Evolutionary conservation across 306 rosid species (phyloP).

Genomic region (Gastrolobium bilobum): DNA sequence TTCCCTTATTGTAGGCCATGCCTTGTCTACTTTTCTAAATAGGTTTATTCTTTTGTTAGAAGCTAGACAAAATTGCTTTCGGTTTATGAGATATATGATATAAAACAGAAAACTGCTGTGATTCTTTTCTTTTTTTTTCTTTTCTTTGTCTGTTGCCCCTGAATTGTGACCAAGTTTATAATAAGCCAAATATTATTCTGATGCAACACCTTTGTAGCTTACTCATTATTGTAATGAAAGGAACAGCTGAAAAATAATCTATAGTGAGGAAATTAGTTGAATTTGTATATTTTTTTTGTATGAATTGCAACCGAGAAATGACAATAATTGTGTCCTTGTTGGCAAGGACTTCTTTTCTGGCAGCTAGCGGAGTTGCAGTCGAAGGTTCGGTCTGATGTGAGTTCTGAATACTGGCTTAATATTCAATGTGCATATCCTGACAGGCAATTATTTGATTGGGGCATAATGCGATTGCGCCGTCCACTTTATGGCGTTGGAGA

Average conservation of each 20-base stretch:
- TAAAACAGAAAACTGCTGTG: constrained; percentile 27
- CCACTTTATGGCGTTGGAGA: constrained; percentile 96
- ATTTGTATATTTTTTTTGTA: constrained; percentile 30
- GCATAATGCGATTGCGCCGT: constrained; percentile 89
- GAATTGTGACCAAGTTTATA: constrained; percentile 31
- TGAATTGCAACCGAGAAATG: constrained; percentile 59
- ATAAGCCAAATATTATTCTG: constrained; percentile 26
- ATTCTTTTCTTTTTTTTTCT: not conserved
- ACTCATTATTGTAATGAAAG: constrained; percentile 29
- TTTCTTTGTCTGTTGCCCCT: not conserved
- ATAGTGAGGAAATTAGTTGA: constrained; percentile 41
- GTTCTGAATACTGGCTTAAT: constrained; percentile 91
- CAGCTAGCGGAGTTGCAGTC: constrained; percentile 93
- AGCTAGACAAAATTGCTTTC: constrained; percentile 22
- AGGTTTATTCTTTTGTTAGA: constrained; percentile 30
- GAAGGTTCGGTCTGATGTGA: constrained; percentile 85
- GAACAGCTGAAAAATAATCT: constrained; percentile 40
- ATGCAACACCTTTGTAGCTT: constrained; percentile 30
- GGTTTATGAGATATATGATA: constrained; percentile 17
- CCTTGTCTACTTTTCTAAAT: constrained; percentile 11
- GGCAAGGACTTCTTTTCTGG: constrained; percentile 68
- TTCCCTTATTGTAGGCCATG: constrained; percentile 15
- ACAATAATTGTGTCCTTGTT: constrained; percentile 70
- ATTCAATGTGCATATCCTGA: constrained; percentile 85
- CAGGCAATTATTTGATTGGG: constrained; percentile 93